Percentiles rank a stretch among this genome's conserved stretches.
Conservation (phyloP, 2,329 filamentous ascomycete species). For the Diaporthe batatas region DNA sequence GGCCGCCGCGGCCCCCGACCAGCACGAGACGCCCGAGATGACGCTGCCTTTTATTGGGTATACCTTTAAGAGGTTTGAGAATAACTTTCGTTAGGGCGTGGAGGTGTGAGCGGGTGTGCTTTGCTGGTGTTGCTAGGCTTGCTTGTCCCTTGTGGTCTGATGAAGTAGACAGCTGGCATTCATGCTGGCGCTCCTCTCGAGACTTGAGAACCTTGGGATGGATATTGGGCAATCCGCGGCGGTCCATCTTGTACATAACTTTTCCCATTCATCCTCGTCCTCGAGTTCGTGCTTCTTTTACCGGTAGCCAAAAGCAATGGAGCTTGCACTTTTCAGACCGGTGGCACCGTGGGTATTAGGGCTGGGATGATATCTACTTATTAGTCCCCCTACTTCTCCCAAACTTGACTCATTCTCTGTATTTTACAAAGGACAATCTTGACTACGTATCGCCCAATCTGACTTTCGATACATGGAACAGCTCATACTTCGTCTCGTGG, state of each 20-base stretch:
- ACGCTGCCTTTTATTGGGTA: conserved; percentile 46
- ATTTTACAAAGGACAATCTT: too few relatives aligned
- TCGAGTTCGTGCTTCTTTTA: neutral
- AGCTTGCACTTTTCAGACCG: neutral
- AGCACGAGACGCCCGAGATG: conserved; percentile 45
- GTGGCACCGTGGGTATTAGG: neutral
- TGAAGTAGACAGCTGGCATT: too few relatives aligned
- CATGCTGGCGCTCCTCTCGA: neutral
- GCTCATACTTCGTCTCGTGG: neutral
- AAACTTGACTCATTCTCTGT: neutral
- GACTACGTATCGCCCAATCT: neutral
- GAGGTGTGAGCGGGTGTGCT: neutral
- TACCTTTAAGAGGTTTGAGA: conserved; percentile 46
- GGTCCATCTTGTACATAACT: neutral
- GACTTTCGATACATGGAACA: too few relatives aligned
- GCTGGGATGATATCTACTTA: neutral
- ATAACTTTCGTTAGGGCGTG: conserved; percentile 38
- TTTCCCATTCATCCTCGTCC: neutral
- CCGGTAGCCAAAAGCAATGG: neutral
- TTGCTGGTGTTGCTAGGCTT: neutral
- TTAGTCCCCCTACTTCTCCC: too few relatives aligned
- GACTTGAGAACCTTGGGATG: too few relatives aligned
- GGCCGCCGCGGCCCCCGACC: conserved; percentile 25
- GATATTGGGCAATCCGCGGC: neutral
- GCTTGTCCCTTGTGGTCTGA: neutral